Conservation (phyloP, 805 yeast genomes). For the Brettanomyces nanus region DNA sequence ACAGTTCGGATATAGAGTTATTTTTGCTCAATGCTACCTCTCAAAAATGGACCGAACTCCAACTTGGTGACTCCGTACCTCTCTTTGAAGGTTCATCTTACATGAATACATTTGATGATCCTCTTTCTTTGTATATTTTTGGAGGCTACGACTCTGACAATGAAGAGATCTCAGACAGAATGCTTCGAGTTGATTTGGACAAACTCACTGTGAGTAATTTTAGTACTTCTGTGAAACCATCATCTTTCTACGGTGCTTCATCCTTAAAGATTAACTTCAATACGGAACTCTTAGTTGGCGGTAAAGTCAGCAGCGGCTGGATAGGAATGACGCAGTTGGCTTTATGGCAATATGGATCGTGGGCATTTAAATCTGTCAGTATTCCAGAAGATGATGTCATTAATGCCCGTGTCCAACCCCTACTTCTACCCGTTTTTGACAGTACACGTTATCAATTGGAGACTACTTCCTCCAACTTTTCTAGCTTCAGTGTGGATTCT, state of each 20-base stretch:
- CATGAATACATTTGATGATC: slow-evolving; percentile 31
- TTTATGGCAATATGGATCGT: slow-evolving; percentile 58
- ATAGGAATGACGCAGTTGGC: slow-evolving; percentile 68
- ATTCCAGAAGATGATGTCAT: slow-evolving; percentile 28
- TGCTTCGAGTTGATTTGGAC: slow-evolving; percentile 35
- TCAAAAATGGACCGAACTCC: slow-evolving; percentile 17
- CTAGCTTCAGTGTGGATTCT: slow-evolving; percentile 28
- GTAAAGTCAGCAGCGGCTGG: slow-evolving; percentile 56
- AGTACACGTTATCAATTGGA: slow-evolving; percentile 16
- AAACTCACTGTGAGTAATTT: slow-evolving; percentile 29
- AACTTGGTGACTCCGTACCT: slow-evolving; percentile 9
- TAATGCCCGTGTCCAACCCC: slow-evolving; percentile 45
- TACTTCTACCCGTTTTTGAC: slow-evolving; percentile 47
- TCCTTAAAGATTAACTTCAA: slow-evolving; percentile 34
- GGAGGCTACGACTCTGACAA: slow-evolving; percentile 36
- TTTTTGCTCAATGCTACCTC: slow-evolving; percentile 8
- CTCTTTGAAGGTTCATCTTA: slow-evolving; percentile 30
- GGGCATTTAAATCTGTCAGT: slow-evolving; percentile 48
- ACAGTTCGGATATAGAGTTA: not conserved
- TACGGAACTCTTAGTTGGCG: slow-evolving; percentile 55
- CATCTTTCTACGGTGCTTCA: slow-evolving; percentile 46
- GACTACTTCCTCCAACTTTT: slow-evolving; percentile 16
- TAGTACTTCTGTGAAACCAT: slow-evolving; percentile 44
- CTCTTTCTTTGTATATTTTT: slow-evolving; percentile 39
- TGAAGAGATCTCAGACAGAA: slow-evolving; percentile 29